A percentile compares a stretch with the other conserved stretches of the same genome.
Conservation (phyloP, 106 monocot species). For the Platanthera zijinensis region DNA sequence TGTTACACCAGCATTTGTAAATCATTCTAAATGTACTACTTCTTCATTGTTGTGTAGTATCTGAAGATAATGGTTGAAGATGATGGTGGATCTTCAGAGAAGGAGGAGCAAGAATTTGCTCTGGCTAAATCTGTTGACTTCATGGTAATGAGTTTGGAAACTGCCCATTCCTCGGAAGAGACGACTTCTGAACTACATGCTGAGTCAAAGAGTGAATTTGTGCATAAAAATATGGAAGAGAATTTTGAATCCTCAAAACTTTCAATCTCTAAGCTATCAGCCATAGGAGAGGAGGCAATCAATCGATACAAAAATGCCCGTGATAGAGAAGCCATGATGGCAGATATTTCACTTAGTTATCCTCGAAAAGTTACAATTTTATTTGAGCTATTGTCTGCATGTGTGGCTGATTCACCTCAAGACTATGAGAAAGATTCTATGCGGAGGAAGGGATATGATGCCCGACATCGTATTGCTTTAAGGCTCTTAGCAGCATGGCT, state of each 20-base stretch:
- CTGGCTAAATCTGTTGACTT: constrained; percentile 65
- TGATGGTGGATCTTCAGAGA: constrained; percentile 38
- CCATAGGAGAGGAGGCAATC: constrained; percentile 7
- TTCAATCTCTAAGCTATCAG: constrained; percentile 16
- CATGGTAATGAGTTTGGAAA: constrained; percentile 61
- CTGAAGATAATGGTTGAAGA: constrained; percentile 78
- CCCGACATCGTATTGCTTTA: constrained; percentile 78
- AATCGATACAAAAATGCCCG: neutral
- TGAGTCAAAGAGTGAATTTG: neutral
- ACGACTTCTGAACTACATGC: neutral
- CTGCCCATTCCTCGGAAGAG: constrained; percentile 10
- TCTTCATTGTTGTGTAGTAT: constrained; percentile 28
- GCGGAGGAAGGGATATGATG: constrained; percentile 84
- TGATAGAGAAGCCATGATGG: constrained; percentile 14
- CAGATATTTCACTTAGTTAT: constrained; percentile 23
- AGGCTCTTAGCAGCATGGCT: constrained; percentile 79
- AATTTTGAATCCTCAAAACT: constrained; percentile 17
- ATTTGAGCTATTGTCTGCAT: constrained; percentile 86
- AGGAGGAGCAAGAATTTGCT: constrained; percentile 51
- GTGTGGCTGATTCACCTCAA: constrained; percentile 73
- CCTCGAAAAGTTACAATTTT: constrained; percentile 56
- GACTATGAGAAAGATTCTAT: constrained; percentile 24
- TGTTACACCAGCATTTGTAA: neutral
- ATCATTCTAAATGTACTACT: neutral
- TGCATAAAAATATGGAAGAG: neutral